Conservation (phyloP, 768 basidiomycete species). For the Gautieria morchelliformis region DNA sequence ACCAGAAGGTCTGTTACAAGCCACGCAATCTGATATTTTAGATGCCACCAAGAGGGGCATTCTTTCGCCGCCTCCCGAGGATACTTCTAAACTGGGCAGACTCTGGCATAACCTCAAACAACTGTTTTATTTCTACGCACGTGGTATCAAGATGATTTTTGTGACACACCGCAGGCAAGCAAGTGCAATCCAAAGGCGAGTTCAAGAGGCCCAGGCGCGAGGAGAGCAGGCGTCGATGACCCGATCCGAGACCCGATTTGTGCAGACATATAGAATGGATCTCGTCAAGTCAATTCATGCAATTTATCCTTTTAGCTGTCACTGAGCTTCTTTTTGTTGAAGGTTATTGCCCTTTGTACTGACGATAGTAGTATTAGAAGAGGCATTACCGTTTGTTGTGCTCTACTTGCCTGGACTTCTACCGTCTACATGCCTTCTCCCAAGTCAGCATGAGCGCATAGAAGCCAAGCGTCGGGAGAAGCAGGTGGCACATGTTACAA, state of each 20-base stretch:
- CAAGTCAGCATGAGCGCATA: constrained; percentile 67
- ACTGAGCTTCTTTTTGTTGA: background rate
- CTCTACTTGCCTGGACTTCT: constrained; percentile 79
- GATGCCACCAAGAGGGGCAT: constrained; percentile 63
- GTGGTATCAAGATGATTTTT: constrained; percentile 65
- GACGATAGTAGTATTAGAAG: constrained; percentile 67
- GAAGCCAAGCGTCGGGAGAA: constrained; percentile 30
- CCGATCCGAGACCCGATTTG: constrained; percentile 60
- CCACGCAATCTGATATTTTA: constrained; percentile 50
- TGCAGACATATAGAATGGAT: constrained; percentile 57
- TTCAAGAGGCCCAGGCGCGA: constrained; percentile 45
- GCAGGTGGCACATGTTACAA: constrained; percentile 26
- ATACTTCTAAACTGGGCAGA: constrained; percentile 44
- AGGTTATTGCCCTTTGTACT: constrained; percentile 75
- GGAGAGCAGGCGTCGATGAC: constrained; percentile 55
- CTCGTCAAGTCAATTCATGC: constrained; percentile 30
- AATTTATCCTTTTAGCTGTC: background rate
- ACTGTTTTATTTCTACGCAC: constrained; percentile 73
- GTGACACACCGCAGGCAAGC: constrained; percentile 44
- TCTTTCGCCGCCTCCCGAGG: constrained; percentile 51
- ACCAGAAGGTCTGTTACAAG: constrained; percentile 29
- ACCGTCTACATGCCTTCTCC: constrained; percentile 79
- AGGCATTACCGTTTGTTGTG: constrained; percentile 73
- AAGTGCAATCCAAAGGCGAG: constrained; percentile 43
- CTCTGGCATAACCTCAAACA: constrained; percentile 25